A percentile compares a stretch with the other conserved stretches of the same genome.
Evolutionary conservation across 2,329 filamentous ascomycete species (phyloP).

Genomic region (Geosmithia flava): DNA sequence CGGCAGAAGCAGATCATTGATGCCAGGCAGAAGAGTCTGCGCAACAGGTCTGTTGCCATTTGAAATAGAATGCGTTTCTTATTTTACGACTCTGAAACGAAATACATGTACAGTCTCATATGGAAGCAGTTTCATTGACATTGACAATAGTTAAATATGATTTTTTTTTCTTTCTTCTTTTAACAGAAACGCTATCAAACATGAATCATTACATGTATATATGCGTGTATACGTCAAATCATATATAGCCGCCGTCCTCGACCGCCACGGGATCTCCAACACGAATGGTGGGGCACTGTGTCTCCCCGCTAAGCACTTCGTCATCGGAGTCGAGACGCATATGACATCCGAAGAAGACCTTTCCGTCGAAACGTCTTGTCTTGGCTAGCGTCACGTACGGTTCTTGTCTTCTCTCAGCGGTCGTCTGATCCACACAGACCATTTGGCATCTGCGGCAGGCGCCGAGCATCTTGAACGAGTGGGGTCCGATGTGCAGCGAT

Average conservation of each 20-base stretch:
- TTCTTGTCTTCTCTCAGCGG: constrained; percentile 65
- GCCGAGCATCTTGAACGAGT: constrained; percentile 61
- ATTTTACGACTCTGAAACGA: neutral
- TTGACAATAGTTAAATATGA: too few relatives aligned
- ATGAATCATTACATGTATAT: too few relatives aligned
- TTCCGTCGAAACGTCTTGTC: constrained; percentile 70
- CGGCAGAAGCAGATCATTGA: constrained; percentile 11
- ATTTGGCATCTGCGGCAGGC: constrained; percentile 87
- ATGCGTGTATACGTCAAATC: neutral
- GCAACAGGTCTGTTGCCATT: constrained; percentile 4
- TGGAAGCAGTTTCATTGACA: too few relatives aligned
- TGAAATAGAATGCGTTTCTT: neutral
- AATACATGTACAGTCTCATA: too few relatives aligned
- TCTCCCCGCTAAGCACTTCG: constrained; percentile 5
- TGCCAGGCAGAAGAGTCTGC: constrained; percentile 11
- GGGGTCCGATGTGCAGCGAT: constrained; percentile 49
- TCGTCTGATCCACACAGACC: constrained; percentile 86
- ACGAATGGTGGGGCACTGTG: constrained; percentile 25
- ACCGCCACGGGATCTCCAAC: constrained; percentile 33
- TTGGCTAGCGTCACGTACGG: constrained; percentile 83
- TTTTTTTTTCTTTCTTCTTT: too few relatives aligned
- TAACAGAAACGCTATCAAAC: neutral
- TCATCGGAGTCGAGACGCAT: constrained; percentile 35
- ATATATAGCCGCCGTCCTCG: neutral
- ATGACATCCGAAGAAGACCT: constrained; percentile 84